These are phyloP conservation scores for Pisolithus sp. DNA, from an alignment of 768 basidiomycete genomes.

Conservation along the genomic window DNA sequence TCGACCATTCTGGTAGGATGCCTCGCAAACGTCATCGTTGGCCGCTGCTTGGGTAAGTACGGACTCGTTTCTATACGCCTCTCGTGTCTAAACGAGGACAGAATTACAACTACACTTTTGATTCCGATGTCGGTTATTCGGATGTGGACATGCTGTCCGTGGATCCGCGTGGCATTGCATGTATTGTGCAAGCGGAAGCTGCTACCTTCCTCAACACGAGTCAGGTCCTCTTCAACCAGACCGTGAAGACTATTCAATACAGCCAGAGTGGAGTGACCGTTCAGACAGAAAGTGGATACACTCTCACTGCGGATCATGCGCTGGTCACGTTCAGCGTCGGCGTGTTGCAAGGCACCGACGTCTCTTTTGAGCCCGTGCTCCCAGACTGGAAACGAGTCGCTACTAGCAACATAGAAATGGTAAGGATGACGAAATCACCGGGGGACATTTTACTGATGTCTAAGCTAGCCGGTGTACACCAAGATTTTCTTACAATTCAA, in stretches of 20 bases:
- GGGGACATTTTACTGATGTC: background rate
- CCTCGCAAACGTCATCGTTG: slow-evolving; percentile 57
- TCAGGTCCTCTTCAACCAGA: slow-evolving; percentile 46
- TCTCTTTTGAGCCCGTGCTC: slow-evolving; percentile 47
- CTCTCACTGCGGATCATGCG: slow-evolving; percentile 48
- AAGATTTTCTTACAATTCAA: slow-evolving; percentile 65
- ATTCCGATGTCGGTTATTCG: slow-evolving; percentile 48
- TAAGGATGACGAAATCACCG: slow-evolving; percentile 10
- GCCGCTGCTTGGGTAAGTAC: slow-evolving; percentile 54
- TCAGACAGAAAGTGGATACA: slow-evolving; percentile 36
- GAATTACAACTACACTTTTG: slow-evolving; percentile 60
- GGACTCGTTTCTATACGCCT: background rate
- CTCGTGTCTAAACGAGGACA: slow-evolving; percentile 17
- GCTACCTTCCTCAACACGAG: slow-evolving; percentile 41
- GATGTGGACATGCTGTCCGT: slow-evolving; percentile 45
- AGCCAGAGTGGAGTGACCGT: slow-evolving; percentile 41
- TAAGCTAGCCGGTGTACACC: slow-evolving; percentile 45
- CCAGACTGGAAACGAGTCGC: slow-evolving; percentile 63
- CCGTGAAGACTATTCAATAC: slow-evolving; percentile 43
- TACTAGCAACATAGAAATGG: slow-evolving; percentile 58
- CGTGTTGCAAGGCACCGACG: slow-evolving; percentile 59
- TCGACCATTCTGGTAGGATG: slow-evolving; percentile 43
- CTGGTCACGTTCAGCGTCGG: slow-evolving; percentile 66
- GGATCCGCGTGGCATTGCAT: slow-evolving; percentile 59
- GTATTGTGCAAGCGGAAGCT: slow-evolving; percentile 52